A percentile compares a stretch with the other conserved stretches of the same genome.
Conservation (phyloP, 116 monocot species). For the Papilionanthe hybrid region DNA sequence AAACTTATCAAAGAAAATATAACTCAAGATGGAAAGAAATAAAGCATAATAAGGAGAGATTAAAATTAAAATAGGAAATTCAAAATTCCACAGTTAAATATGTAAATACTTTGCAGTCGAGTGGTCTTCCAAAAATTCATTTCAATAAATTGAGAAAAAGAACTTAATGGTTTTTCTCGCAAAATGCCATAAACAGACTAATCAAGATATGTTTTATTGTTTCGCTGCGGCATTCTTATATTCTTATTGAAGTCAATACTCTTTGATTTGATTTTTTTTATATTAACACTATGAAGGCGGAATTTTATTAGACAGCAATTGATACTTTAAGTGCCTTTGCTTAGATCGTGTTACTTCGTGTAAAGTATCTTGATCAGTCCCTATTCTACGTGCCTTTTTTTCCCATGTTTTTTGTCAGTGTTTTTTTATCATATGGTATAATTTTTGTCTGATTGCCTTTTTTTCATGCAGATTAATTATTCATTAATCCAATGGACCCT, state of each 20-base stretch:
- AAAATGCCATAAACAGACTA: not conserved
- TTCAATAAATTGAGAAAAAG: not conserved
- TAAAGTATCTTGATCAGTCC: too few relatives aligned
- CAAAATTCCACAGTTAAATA: too few relatives aligned
- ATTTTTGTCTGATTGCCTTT: not conserved
- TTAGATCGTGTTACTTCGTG: not conserved
- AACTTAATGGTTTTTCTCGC: not conserved
- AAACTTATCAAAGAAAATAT: too few relatives aligned
- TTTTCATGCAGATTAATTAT: conserved; percentile 9
- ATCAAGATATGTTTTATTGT: not conserved
- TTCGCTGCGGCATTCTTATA: not conserved
- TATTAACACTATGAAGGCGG: not conserved
- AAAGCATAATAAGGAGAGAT: too few relatives aligned
- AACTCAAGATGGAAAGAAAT: too few relatives aligned
- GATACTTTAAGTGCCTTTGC: not conserved
- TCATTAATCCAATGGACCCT: conserved; percentile 7
- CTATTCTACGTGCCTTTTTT: not conserved
- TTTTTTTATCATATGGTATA: not conserved
- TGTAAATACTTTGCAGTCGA: too few relatives aligned
- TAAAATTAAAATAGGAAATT: too few relatives aligned
- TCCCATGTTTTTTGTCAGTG: not conserved
- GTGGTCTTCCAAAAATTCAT: not conserved
- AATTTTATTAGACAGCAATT: not conserved
- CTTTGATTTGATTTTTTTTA: not conserved
- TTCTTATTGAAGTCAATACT: not conserved